These are phyloP conservation scores for Protomyces inundatus DNA, from an alignment of 1,139 yeast genomes.

Conservation along the genomic window DNA sequence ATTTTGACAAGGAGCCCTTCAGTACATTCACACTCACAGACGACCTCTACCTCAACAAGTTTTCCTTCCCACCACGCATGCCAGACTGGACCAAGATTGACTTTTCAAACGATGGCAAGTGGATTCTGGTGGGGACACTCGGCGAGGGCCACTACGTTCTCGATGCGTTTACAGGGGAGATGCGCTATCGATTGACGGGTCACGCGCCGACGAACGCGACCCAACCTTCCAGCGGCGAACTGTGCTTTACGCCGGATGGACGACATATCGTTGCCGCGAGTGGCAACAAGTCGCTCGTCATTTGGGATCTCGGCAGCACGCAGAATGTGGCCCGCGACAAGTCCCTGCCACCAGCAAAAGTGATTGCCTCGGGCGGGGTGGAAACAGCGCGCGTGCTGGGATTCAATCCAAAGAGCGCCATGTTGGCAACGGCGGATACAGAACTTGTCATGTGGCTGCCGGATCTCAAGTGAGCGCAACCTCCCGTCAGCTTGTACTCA, in stretches of 20 bases:
- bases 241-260: conserved; percentile 78
- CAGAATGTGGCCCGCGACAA: conserved; percentile 36
- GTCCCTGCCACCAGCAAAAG: conserved; percentile 35
- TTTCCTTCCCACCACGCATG: conserved; percentile 35
- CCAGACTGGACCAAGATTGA: conserved; percentile 60
- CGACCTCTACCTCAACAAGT: conserved; percentile 33
- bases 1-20: conserved; percentile 55
- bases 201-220: conserved; percentile 7
- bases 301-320: conserved; percentile 57
- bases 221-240: conserved; percentile 45
- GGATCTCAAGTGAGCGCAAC: not conserved
- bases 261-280: conserved; percentile 58
- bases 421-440: conserved; percentile 75
- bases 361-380: conserved; percentile 38
- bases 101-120: conserved; percentile 77
- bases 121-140: conserved; percentile 60
- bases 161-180: conserved; percentile 67
- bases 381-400: conserved; percentile 57
- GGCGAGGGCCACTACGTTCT: conserved; percentile 52
- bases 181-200: conserved; percentile 32
- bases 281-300: conserved; percentile 50
- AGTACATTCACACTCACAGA: conserved; percentile 37
- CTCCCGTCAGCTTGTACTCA: no score
- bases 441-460: conserved; percentile 26
- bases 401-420: conserved; percentile 72